These are phyloP conservation scores for Leccinum variicolor DNA, from an alignment of 768 basidiomycete genomes.

Conservation along the genomic window DNA sequence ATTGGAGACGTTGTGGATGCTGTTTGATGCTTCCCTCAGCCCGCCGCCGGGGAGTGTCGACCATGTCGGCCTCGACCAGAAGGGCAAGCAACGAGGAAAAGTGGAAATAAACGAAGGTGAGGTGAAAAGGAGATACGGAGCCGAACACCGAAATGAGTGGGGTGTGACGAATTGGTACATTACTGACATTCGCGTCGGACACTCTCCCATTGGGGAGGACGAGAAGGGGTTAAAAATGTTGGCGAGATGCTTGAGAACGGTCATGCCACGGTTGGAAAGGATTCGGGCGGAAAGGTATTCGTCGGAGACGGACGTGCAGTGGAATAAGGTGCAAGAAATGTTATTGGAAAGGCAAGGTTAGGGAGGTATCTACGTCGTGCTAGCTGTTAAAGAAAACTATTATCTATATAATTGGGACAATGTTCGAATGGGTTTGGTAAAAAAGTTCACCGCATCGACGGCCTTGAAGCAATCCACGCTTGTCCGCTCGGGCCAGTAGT, in stretches of 20 bases:
- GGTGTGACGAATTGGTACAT: slow-evolving; percentile 17
- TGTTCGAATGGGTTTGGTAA: too few relatives aligned
- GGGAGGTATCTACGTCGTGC: too few relatives aligned
- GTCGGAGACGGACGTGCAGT: slow-evolving; percentile 12
- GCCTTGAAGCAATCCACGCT: too few relatives aligned
- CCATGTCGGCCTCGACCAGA: background rate
- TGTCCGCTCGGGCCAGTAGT: too few relatives aligned
- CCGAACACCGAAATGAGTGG: slow-evolving; percentile 9
- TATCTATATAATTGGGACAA: too few relatives aligned
- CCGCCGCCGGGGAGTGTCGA: background rate
- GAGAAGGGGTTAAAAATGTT: slow-evolving; percentile 1
- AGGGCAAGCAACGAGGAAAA: background rate
- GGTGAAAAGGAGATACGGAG: background rate
- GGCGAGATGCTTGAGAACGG: slow-evolving; percentile 13
- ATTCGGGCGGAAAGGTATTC: slow-evolving; percentile 13
- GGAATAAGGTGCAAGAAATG: slow-evolving; percentile 12
- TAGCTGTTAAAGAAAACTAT: too few relatives aligned
- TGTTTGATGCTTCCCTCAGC: slow-evolving; percentile 18
- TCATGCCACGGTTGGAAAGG: slow-evolving; percentile 25
- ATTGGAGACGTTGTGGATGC: slow-evolving; percentile 18
- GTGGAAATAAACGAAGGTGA: background rate
- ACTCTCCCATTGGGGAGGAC: slow-evolving; percentile 22
- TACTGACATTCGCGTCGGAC: slow-evolving; percentile 17
- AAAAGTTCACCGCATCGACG: too few relatives aligned
- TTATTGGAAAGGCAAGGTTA: slow-evolving; percentile 1